These are phyloP conservation scores for Cyclocybe aegerita DNA, from an alignment of 768 basidiomycete genomes.

Conservation along the genomic window DNA sequence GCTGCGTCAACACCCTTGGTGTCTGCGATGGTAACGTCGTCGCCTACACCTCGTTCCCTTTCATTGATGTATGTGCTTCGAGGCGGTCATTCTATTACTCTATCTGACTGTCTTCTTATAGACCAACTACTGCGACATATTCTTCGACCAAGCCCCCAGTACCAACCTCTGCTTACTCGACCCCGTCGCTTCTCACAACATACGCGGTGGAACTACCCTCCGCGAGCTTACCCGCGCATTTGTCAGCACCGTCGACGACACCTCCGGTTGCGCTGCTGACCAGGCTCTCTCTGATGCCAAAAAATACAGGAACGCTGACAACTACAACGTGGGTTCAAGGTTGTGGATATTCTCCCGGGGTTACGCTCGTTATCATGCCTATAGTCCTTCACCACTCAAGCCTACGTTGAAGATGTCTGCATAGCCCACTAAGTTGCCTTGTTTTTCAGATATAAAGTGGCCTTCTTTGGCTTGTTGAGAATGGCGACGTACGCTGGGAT, in stretches of 20 bases:
- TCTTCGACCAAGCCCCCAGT: slow-evolving; percentile 45
- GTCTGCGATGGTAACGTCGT: slow-evolving; percentile 39
- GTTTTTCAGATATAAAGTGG: no score
- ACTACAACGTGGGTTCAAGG: slow-evolving; percentile 36
- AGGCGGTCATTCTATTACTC: no score
- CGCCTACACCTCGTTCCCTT: slow-evolving; percentile 43
- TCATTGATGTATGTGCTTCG: slow-evolving; percentile 35
- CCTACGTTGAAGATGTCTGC: slow-evolving; percentile 39
- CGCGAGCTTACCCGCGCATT: slow-evolving; percentile 48
- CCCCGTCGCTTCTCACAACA: slow-evolving; percentile 40
- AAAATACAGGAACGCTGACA: slow-evolving; percentile 41
- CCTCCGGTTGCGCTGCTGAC: slow-evolving; percentile 41
- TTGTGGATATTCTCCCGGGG: not conserved
- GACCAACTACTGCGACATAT: slow-evolving; percentile 47
- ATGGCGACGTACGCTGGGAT: no score
- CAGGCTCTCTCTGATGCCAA: slow-evolving; percentile 35
- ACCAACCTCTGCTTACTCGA: slow-evolving; percentile 40
- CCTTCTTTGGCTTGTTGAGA: no score
- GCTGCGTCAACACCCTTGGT: slow-evolving; percentile 38
- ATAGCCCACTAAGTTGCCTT: no score
- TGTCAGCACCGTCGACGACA: slow-evolving; percentile 37
- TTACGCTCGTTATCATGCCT: not conserved
- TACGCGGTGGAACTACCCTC: slow-evolving; percentile 46
- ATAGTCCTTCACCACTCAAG: slow-evolving; percentile 46
- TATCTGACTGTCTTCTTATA: slow-evolving; percentile 10